phyloP scores from a whole-genome alignment of 2,329 filamentous ascomycete genomes.

The Pleurostoma richardsiae region DNA sequence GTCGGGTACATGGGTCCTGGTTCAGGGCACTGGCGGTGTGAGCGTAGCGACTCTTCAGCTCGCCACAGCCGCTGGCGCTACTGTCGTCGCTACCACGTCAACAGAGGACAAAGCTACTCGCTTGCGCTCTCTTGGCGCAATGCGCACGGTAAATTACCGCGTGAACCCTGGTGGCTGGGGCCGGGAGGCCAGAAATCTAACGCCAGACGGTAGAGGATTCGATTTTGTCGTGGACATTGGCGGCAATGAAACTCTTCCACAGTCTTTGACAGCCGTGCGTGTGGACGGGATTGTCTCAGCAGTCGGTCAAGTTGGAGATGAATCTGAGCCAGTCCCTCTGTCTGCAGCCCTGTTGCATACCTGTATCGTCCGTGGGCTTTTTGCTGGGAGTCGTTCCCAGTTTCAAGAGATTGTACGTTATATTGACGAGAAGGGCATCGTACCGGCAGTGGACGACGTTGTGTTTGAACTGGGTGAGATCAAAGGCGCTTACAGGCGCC shows the following conservation, averaged over 20 bases:
- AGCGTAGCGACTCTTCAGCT: constrained; percentile 30
- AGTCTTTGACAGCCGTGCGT: constrained; percentile 46
- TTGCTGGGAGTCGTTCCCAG: constrained; percentile 18
- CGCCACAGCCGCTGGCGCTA: constrained; percentile 43
- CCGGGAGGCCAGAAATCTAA: constrained; percentile 45
- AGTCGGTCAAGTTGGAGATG: constrained; percentile 22
- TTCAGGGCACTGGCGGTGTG: constrained; percentile 34
- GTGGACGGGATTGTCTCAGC: constrained; percentile 25
- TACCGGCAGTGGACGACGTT: constrained; percentile 22
- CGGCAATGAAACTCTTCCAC: constrained; percentile 53
- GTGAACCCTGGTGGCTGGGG: constrained; percentile 44
- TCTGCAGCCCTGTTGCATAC: constrained; percentile 13
- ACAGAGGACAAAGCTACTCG: constrained; percentile 47
- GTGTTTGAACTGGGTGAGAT: constrained; percentile 21
- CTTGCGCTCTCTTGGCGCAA: constrained; percentile 51
- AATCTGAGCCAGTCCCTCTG: constrained; percentile 15
- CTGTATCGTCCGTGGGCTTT: constrained; percentile 21
- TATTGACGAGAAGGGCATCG: constrained; percentile 23
- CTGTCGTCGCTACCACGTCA: constrained; percentile 55
- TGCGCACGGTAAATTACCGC: constrained; percentile 57
- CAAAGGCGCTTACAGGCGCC: constrained; percentile 18
- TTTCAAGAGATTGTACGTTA: constrained; percentile 21
- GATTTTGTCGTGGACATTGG: constrained; percentile 64
- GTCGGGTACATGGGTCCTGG: constrained; percentile 23
- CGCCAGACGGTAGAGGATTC: constrained; percentile 43